Base-by-base conservation (phyloP, 2,329 filamentous ascomycete species). In the Cordyceps fumosorosea region DNA sequence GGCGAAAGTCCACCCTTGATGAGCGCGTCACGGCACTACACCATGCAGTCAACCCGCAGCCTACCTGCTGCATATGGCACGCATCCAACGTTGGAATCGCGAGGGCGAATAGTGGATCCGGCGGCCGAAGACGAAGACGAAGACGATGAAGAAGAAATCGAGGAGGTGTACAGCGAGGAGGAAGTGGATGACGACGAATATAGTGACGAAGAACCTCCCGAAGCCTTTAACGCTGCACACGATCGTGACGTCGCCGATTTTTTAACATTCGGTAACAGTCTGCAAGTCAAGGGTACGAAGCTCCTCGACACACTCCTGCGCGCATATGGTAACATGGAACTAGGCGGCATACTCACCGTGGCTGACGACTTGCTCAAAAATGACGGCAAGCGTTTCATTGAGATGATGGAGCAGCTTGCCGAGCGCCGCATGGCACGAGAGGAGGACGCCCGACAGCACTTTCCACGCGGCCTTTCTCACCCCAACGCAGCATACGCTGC, bases 401-500 rank as follows among this genome's bases (percentile, higher is more conserved):
- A 99, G 75, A 99, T 99, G 95, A 99, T 99, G 95, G 95, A 99
- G 76, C 93, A 98, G 78, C 84, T 99, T 69, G 95, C 95, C 44
- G 95, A 99, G 78, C 90, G 93, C 70, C 87, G 95, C 69, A 97
- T 99, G 93, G 91, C 93, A 72, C 89, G 95, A 68, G 93, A 98
- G 79, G 93, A 95, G 77, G 92, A 97, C 73, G 90, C 91, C 45
- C 69, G 74, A 65, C 81, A 85, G 67, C 80, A 84, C 68, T 81
- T 87, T 71, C 81, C 87, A 62, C 82, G 84, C 65, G 81, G 82
- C 71, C 84, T 81, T 64, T 76, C 76, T 67, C 82, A 84, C 71
- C 75, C 84, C 64, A 88, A 89, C 76, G 87, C 82, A 76, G 80
- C 80, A 74, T 81, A 78, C 67, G 76, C 81, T 66, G 74, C 77